These are phyloP conservation scores for Saturnispora besseyi DNA, from an alignment of 805 yeast species.

Conservation along the genomic window DNA sequence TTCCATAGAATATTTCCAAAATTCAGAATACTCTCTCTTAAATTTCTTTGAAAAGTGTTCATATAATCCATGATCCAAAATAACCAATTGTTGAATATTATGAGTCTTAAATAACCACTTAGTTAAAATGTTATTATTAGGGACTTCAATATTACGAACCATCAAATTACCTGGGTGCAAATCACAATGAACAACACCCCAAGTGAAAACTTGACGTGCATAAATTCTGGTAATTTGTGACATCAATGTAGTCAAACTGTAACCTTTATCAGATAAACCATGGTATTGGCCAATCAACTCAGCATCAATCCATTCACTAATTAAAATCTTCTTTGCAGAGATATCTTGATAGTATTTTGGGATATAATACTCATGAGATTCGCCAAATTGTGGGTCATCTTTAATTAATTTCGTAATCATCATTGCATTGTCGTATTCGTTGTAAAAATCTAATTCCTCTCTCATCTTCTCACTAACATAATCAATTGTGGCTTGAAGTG, in stretches of 20 bases:
- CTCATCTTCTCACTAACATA: slow-evolving; percentile 49
- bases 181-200: slow-evolving; percentile 66
- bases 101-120: slow-evolving; percentile 12
- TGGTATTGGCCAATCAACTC: slow-evolving; percentile 42
- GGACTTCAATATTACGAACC: slow-evolving; percentile 31
- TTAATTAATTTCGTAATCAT: slow-evolving; percentile 31
- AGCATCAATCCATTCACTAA: slow-evolving; percentile 75
- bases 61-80: slow-evolving; percentile 71
- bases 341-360: slow-evolving; percentile 43
- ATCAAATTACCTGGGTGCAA: slow-evolving; percentile 78
- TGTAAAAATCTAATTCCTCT: slow-evolving; percentile 53
- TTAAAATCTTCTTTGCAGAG: slow-evolving; percentile 43
- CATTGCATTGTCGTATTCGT: slow-evolving; percentile 47
- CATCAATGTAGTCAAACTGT: slow-evolving; percentile 36
- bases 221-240: slow-evolving; percentile 41
- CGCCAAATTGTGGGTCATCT: slow-evolving; percentile 32
- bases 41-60: slow-evolving; percentile 44
- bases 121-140: slow-evolving; percentile 5
- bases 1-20: slow-evolving; percentile 58
- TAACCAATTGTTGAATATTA: slow-evolving; percentile 45
- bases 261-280: slow-evolving; percentile 32
- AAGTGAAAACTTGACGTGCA: slow-evolving; percentile 51
- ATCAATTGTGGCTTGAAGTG: slow-evolving; percentile 45
- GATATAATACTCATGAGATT: slow-evolving; percentile 36
- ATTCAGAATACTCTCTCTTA: slow-evolving; percentile 44